Evolutionary conservation across 1,284 basidiomycete species (phyloP).

Genomic region (Anthracocystis setariae): DNA sequence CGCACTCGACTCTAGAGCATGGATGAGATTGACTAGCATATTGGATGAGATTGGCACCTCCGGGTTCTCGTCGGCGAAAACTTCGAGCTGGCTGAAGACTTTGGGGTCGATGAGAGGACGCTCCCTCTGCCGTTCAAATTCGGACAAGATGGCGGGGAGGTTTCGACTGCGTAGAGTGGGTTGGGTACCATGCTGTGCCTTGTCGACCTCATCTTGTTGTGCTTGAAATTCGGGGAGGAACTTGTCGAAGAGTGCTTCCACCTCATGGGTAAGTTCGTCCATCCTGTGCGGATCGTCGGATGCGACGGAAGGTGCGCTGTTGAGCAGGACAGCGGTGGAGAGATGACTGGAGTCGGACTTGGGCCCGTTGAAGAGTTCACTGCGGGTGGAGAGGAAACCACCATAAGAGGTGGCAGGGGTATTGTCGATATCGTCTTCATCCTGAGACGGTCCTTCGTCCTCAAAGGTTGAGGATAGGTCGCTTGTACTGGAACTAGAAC

Average conservation of each 20-base stretch:
- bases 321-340: slow-evolving; percentile 20
- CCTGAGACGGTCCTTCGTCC: slow-evolving; percentile 34
- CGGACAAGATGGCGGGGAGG: slow-evolving; percentile 39
- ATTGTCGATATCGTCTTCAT: slow-evolving; percentile 45
- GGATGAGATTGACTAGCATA: slow-evolving; percentile 44
- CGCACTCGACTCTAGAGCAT: slow-evolving; percentile 37
- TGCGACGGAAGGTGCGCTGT: slow-evolving; percentile 20
- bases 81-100: slow-evolving; percentile 34
- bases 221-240: slow-evolving; percentile 32
- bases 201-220: slow-evolving; percentile 19
- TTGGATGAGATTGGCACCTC: slow-evolving; percentile 42
- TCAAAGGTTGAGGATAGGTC: slow-evolving; percentile 38
- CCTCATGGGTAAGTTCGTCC: slow-evolving; percentile 29
- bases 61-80: slow-evolving; percentile 35
- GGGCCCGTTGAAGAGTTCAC: slow-evolving; percentile 20
- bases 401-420: slow-evolving; percentile 45
- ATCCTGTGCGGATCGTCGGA: slow-evolving; percentile 32
- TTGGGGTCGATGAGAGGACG: slow-evolving; percentile 41
- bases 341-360: slow-evolving; percentile 32
- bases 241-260: slow-evolving; percentile 39
- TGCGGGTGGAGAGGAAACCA: slow-evolving; percentile 24
- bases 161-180: slow-evolving; percentile 42
- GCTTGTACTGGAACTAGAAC: slow-evolving; percentile 30
- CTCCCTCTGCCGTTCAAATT: slow-evolving; percentile 37
- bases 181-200: slow-evolving; percentile 2